These are phyloP conservation scores for Euphorbia peplus DNA, from an alignment of 345 rosid species.

Conservation along the genomic window DNA sequence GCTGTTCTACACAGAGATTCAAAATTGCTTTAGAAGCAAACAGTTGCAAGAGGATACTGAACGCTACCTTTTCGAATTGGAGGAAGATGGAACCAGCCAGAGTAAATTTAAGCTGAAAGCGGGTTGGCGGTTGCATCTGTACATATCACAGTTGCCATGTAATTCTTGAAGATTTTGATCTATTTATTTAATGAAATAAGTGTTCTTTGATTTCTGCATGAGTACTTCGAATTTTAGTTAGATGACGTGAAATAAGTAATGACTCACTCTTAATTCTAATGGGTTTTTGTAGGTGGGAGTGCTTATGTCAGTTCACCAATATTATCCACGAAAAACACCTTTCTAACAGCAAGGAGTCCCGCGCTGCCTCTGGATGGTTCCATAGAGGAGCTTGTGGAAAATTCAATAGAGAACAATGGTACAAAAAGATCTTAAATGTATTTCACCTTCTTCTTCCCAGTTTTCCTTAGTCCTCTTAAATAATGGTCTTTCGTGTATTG, in stretches of 20 bases:
- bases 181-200: neutral
- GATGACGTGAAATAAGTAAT: neutral
- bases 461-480: neutral
- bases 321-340: slow-evolving; percentile 31
- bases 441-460: slow-evolving; percentile 1
- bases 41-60: slow-evolving; percentile 24
- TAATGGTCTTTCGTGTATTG: neutral
- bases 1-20: slow-evolving; percentile 40
- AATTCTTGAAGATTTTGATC: slow-evolving; percentile 27
- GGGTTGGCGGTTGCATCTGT: slow-evolving; percentile 70
- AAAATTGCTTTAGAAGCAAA: slow-evolving; percentile 25
- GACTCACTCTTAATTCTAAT: slow-evolving; percentile 2
- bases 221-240: neutral
- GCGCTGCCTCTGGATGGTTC: slow-evolving; percentile 16
- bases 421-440: slow-evolving; percentile 13
- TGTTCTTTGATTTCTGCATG: neutral
- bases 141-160: slow-evolving; percentile 94
- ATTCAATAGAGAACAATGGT: slow-evolving; percentile 24
- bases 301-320: slow-evolving; percentile 44
- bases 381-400: slow-evolving; percentile 6
- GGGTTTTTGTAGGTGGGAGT: slow-evolving; percentile 54
- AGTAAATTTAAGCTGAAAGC: slow-evolving; percentile 46
- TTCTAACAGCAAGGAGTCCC: no score
- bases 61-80: slow-evolving; percentile 38
- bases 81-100: slow-evolving; percentile 24